Evolutionary conservation across 2,329 filamentous ascomycete species (phyloP).

Genomic region (Tolypocladium ovalisporum): DNA sequence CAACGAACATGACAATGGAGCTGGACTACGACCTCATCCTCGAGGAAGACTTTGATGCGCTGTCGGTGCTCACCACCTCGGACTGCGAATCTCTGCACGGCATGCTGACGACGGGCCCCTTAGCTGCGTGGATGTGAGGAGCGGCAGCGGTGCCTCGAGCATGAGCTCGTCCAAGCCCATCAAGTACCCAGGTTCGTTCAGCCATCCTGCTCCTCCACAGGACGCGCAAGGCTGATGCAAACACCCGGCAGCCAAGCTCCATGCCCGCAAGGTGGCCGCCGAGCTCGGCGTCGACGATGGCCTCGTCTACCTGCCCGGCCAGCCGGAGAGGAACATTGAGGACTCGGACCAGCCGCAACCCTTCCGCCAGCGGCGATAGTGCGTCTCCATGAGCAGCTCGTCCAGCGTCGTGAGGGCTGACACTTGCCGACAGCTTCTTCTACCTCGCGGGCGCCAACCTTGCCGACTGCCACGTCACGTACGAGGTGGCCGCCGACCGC

Average conservation of each 20-base stretch:
- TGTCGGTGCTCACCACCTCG: slow-evolving; percentile 26
- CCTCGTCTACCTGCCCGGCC: slow-evolving; percentile 45
- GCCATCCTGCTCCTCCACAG: background rate
- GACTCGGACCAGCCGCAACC: slow-evolving; percentile 46
- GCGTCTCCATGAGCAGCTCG: slow-evolving; percentile 14
- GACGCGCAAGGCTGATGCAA: background rate
- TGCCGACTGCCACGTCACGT: slow-evolving; percentile 43
- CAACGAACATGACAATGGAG: slow-evolving; percentile 1
- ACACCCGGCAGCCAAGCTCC: slow-evolving; percentile 39
- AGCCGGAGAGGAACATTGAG: slow-evolving; percentile 38
- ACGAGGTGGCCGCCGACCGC: slow-evolving; percentile 46
- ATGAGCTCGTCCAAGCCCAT: slow-evolving; percentile 1
- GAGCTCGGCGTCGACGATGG: slow-evolving; percentile 38
- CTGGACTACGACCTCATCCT: slow-evolving; percentile 24
- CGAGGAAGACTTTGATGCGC: slow-evolving; percentile 43
- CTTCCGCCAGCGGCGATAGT: slow-evolving; percentile 50
- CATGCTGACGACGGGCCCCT: background rate
- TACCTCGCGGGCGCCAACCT: slow-evolving; percentile 46
- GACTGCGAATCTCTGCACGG: background rate
- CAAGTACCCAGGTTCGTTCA: slow-evolving; percentile 27
- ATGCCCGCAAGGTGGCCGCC: slow-evolving; percentile 44
- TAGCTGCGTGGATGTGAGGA: slow-evolving; percentile 27
- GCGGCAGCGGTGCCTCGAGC: slow-evolving; percentile 8
- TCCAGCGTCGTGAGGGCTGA: background rate
- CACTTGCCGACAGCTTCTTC: slow-evolving; percentile 35